Conservation (phyloP, 2,329 filamentous ascomycete genomes). For the Colletotrichum echinochloae region DNA sequence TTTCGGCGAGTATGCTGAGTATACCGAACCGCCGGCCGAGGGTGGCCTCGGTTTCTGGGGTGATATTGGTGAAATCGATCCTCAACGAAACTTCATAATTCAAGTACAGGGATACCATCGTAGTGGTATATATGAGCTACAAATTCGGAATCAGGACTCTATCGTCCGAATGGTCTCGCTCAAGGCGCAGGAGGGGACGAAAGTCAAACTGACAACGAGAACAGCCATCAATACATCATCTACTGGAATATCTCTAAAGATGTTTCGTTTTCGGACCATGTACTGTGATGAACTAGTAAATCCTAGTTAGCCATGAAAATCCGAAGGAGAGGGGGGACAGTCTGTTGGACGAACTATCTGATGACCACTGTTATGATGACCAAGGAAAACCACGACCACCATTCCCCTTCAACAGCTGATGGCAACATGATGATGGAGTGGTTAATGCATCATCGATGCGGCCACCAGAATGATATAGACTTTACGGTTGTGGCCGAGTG, state of each 20-base stretch:
- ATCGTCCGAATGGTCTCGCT: fast-evolving
- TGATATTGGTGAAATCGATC: not conserved
- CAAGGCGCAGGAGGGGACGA: not conserved
- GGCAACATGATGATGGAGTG: not conserved
- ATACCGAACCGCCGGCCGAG: not conserved
- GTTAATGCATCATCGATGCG: no score
- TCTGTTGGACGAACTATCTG: not conserved
- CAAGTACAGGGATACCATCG: not conserved
- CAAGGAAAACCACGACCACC: not conserved
- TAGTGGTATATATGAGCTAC: not conserved
- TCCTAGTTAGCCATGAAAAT: not conserved
- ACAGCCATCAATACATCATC: not conserved
- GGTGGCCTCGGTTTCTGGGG: not conserved
- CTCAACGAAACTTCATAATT: no score
- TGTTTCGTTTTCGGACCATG: not conserved
- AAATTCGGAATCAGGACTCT: not conserved
- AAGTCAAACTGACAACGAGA: not conserved
- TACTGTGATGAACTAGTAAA: not conserved
- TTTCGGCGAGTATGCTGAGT: not conserved
- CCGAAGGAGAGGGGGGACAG: not conserved
- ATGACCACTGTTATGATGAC: not conserved
- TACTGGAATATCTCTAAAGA: not conserved
- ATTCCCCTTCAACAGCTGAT: not conserved
- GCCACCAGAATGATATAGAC: not conserved
- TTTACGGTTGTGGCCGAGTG: no score